Base-by-base conservation (phyloP, 2,329 filamentous ascomycete genomes). In the Penicillium italicum region DNA sequence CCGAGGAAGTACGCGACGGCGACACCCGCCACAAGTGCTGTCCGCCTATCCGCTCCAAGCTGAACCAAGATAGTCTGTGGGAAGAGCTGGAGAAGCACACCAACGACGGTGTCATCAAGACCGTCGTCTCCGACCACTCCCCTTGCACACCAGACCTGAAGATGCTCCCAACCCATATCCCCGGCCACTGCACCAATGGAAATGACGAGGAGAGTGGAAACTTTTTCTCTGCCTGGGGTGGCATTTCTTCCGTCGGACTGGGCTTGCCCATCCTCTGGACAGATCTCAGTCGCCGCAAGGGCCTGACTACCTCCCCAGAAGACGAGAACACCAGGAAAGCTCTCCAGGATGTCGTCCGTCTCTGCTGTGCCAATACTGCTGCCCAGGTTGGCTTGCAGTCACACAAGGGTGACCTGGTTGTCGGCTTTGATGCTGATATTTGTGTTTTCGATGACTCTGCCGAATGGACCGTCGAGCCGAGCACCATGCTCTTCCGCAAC, bases 151-250 rank as follows among this genome's bases (percentile, higher is more conserved):
- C 94, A 0, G 87, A 96, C 69, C 82, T 99, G 51, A 99, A 99
- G 75, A 83, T 96, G 18, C 83, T 97, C 0, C 92, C 93, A 0
- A 73, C 80, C 0, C 82, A 87, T 62, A 80, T 94, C n/a, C 83
- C 80, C 16, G 79, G 80, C 36, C 73, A 71, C 64, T 67, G 65
- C 57, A 70, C 68, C 55, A 57, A 69, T 50, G 51, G 63, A 57
- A 58, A 74, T 24, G 64, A 76, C 16, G 65, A 67, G 7, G 70
- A 77, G 18, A 68, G 73, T 11, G 94, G 94, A 36, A 90, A 97
- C 76, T 97, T 99, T 81, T 94, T 97, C 76, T 85, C 88, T 4
- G 92, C 92, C 1, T 99, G 94, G 94, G 94, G 94, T 51, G 94
- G 94, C 14, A 96, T 99, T 68, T 93, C 90, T 4, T 94, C 89